phyloP scores from a whole-genome alignment of 1,139 yeast species.

The Geotrichum australiense region DNA sequence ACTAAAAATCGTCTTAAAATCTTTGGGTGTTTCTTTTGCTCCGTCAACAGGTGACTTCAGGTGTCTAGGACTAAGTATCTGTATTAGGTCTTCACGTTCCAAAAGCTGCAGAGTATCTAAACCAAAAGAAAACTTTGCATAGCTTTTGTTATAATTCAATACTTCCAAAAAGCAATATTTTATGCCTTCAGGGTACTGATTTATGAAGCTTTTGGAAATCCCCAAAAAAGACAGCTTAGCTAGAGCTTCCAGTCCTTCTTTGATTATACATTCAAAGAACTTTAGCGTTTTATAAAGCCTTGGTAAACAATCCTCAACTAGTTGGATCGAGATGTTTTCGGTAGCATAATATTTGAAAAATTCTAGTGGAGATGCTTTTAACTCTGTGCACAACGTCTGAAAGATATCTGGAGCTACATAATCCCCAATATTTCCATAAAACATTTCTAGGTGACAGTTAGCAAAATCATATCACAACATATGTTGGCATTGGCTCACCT shows the following conservation, averaged over 20 bases:
- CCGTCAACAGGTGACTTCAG: slow-evolving; percentile 2
- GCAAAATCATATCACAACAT: neutral
- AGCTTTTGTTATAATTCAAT: slow-evolving; percentile 44
- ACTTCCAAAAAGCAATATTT: slow-evolving; percentile 50
- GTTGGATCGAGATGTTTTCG: neutral
- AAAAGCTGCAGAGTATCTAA: slow-evolving; percentile 55
- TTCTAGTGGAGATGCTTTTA: slow-evolving; percentile 1
- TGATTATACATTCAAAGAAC: slow-evolving; percentile 6
- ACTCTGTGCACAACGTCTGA: slow-evolving; percentile 4
- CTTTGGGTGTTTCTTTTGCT: slow-evolving; percentile 31
- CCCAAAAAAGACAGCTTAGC: slow-evolving; percentile 7
- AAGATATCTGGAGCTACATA: slow-evolving; percentile 11
- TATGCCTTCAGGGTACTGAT: slow-evolving; percentile 70
- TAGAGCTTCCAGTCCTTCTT: slow-evolving; percentile 7
- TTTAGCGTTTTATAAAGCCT: slow-evolving; percentile 12
- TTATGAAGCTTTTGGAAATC: slow-evolving; percentile 43
- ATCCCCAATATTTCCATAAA: slow-evolving; percentile 3
- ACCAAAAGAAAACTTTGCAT: slow-evolving; percentile 40
- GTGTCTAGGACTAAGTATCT: slow-evolving; percentile 22
- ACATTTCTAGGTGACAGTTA: slow-evolving; percentile 8
- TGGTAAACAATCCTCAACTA: neutral
- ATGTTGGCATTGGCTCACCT: too few species aligned
- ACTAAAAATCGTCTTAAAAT: slow-evolving; percentile 44
- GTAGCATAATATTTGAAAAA: slow-evolving; percentile 2
- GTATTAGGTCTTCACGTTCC: slow-evolving; percentile 57